Evolutionary conservation across 164 flowering plant species (phyloP), one percentile per base, ranked within the genome.

Genomic region (Buxus sempervirens): DNA sequence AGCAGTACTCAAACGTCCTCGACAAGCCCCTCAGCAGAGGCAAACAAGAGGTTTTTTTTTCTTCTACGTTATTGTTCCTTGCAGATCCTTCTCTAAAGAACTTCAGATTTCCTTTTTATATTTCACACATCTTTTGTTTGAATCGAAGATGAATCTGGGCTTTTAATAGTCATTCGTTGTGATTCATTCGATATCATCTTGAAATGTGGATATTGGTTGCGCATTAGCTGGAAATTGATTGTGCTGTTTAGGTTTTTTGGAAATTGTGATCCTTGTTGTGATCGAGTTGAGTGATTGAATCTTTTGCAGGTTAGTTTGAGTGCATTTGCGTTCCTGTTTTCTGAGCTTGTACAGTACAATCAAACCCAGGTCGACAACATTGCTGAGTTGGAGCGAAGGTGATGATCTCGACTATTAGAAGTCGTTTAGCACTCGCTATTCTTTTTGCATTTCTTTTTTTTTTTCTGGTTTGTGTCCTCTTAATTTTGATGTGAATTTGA

Each of bases 291-390:
- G 20, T 21, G 41, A 10, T 51, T 62, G 22, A 51, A 9, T 69
- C 20, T 68, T 23, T 75, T 77, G 73, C 86, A 96, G 99, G 99
- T 96, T 12, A 96, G 98, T 75, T 77, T 96, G 84, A 96, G 97
- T 78, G 98, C 93, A 8, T 96, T 90, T 74, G 93, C 96, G 0
- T 93, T 89, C 78, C 78, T 96, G 82, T 93, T 96, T 70, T 93
- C 98, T 7, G 99, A 96, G 89, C 88, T 96, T 59, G 99, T 96
- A 45, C 98, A 96, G 77, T 96, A 96, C 73, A 96, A 90, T 75
- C 99, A 96, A 77, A 89, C 97, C 14, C 96, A 93, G 70, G 98
- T 96, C 21, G 99, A 96, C 77, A 96, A 96, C 73, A 96, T 96
- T 75, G 84, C 91, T 9, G 99, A 96, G 73, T 72, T 96, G 49